Conservation (phyloP, 2,329 filamentous ascomycete genomes). For the Sporothrix inflata region DNA sequence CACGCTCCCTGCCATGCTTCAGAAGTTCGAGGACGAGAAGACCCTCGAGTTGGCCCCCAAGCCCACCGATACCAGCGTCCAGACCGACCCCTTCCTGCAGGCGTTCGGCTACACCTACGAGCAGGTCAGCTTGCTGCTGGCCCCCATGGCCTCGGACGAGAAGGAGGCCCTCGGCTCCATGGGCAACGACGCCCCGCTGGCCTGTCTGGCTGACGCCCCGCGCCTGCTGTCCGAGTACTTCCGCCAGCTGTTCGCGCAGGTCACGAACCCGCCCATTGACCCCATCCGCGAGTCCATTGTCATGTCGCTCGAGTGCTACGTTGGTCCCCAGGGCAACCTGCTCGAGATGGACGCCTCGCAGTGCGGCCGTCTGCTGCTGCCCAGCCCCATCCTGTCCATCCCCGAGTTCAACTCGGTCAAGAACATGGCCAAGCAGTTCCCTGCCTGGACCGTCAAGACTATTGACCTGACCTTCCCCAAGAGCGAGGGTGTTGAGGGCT, state of each 20-base stretch:
- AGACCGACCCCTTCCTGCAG: conserved; percentile 81
- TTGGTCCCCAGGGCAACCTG: conserved; percentile 92
- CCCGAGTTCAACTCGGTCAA: conserved; percentile 88
- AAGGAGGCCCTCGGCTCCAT: conserved; percentile 97
- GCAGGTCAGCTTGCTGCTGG: conserved; percentile 88
- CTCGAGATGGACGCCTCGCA: conserved; percentile 91
- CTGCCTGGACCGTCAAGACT: conserved; percentile 82
- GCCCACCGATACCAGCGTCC: conserved; percentile 70
- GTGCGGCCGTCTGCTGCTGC: conserved; percentile 81
- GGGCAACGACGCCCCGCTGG: conserved; percentile 94
- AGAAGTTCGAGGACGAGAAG: conserved; percentile 61
- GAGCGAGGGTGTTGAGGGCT: conserved; percentile 77
- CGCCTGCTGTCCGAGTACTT: conserved; percentile 95
- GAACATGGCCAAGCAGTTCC: conserved; percentile 72
- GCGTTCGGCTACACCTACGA: conserved; percentile 95
- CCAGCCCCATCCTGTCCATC: conserved; percentile 85
- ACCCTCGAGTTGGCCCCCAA: conserved; percentile 66
- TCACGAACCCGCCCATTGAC: conserved; percentile 97
- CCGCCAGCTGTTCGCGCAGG: conserved; percentile 95
- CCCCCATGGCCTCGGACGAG: conserved; percentile 94
- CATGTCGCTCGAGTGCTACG: conserved; percentile 96
- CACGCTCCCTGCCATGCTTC: conserved; percentile 74
- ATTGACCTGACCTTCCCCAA: conserved; percentile 80
- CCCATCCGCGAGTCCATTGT: conserved; percentile 96
- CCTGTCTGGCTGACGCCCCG: conserved; percentile 86